Evolutionary conservation across 176 grass and related monocot species (phyloP).

Genomic region (Rhynchospora tenuis): DNA sequence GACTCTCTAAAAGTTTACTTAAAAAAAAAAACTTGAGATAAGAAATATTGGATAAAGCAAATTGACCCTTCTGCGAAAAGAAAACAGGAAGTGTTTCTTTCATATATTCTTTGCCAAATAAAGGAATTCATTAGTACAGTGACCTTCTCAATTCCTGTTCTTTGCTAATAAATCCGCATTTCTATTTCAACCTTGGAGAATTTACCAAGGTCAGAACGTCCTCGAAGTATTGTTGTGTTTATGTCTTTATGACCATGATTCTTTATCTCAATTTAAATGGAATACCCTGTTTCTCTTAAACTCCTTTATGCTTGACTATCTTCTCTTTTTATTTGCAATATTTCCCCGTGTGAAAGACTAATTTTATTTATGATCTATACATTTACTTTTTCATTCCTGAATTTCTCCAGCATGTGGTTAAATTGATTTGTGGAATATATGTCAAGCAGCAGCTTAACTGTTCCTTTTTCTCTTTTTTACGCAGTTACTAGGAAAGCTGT

Average conservation of each 20-base stretch:
- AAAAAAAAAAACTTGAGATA: not conserved
- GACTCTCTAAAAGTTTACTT: not conserved
- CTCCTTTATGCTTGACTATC: not conserved
- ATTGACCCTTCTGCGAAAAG: not conserved
- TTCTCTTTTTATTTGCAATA: not conserved
- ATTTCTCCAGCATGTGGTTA: not conserved
- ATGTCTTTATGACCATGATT: not conserved
- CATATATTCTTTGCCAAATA: not conserved
- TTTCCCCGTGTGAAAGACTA: not conserved
- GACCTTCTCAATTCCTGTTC: not conserved
- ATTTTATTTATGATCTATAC: not conserved
- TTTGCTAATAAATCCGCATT: not conserved
- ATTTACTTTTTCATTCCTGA: not conserved
- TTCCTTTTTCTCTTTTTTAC: not conserved
- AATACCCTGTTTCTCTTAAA: not conserved
- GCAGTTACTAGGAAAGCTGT: not conserved
- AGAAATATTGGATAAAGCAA: not conserved
- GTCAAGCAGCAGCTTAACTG: not conserved
- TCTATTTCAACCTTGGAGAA: slow-evolving; percentile 9
- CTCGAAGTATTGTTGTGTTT: not conserved
- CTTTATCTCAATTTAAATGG: not conserved
- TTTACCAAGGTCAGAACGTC: not conserved
- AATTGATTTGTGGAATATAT: not conserved
- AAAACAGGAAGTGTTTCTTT: not conserved
- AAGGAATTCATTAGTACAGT: slow-evolving; percentile 7